Evolutionary conservation across 495 filamentous ascomycete genomes (phyloP).

Genomic region (Aspergillus indologenus): DNA sequence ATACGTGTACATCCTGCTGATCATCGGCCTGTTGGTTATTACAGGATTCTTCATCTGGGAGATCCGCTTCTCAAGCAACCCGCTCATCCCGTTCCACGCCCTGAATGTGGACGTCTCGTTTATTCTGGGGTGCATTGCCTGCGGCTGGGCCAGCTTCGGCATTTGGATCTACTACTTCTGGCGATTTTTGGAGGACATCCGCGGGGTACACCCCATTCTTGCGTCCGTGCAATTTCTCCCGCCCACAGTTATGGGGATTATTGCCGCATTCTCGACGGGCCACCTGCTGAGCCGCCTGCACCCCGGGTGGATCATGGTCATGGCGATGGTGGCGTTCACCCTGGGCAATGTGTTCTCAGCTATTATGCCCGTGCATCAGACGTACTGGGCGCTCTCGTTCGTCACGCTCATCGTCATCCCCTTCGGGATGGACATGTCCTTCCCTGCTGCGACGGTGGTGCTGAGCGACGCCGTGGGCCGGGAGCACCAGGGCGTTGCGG

Average conservation of each 20-base stretch:
- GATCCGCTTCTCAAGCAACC: conserved; percentile 30
- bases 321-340: conserved; percentile 43
- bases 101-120: conserved; percentile 39
- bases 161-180: conserved; percentile 50
- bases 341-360: conserved; percentile 36
- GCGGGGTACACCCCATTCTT: conserved; percentile 34
- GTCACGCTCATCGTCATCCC: conserved; percentile 45
- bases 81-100: conserved; percentile 44
- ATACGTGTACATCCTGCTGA: conserved; percentile 46
- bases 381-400: conserved; percentile 47
- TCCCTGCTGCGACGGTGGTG: conserved; percentile 36
- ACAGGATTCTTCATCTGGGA: conserved; percentile 43
- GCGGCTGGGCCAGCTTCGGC: conserved; percentile 48
- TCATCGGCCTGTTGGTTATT: conserved; percentile 42
- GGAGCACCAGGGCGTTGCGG: conserved; percentile 49
- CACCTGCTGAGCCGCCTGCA: conserved; percentile 37
- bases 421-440: conserved; percentile 52
- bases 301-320: conserved; percentile 48
- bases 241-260: conserved; percentile 33
- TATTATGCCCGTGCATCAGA: conserved; percentile 36
- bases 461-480: conserved; percentile 32
- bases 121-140: conserved; percentile 43
- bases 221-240: conserved; percentile 37
- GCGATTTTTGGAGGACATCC: conserved; percentile 35
- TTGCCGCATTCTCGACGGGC: conserved; percentile 43